Conservation (phyloP, 2,329 filamentous ascomycete species). For the Biscogniauxia marginata region DNA sequence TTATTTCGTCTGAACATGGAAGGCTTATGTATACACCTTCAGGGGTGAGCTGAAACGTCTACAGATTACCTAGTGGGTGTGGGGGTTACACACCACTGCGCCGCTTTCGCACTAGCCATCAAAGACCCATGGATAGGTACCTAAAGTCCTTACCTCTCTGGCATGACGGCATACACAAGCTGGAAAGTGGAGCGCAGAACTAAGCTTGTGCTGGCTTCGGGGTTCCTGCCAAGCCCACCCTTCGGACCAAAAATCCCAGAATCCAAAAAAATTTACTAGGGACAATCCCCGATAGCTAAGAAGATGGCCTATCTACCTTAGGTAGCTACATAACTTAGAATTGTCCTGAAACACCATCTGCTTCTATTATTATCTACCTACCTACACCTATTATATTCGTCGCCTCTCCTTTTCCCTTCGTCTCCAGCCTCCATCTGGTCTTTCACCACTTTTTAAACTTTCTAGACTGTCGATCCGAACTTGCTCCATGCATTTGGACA, state of each 20-base stretch:
- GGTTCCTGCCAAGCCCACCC: neutral
- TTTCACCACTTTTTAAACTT: neutral
- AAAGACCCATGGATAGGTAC: no score
- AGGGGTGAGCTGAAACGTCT: neutral
- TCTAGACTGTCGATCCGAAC: neutral
- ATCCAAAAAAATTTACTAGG: no score
- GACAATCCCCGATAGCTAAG: no score
- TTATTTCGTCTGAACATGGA: no score
- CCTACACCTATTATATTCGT: neutral
- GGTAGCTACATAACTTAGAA: no score
- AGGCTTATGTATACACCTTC: neutral
- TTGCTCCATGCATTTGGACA: slow-evolving; percentile 3
- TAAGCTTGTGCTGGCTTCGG: neutral
- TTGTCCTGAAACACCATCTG: neutral
- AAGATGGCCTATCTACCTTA: no score
- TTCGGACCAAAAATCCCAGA: neutral
- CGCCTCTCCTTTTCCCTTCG: neutral
- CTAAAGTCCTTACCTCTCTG: no score
- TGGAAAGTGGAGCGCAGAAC: neutral
- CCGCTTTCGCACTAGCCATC: neutral
- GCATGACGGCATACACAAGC: neutral
- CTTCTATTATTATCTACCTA: neutral
- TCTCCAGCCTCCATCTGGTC: neutral
- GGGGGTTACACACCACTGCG: neutral
- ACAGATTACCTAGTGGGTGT: neutral